These are phyloP conservation scores for Ettlia oleoabundans DNA, from an alignment of 139 green algal genomes.

Conservation along the genomic window DNA sequence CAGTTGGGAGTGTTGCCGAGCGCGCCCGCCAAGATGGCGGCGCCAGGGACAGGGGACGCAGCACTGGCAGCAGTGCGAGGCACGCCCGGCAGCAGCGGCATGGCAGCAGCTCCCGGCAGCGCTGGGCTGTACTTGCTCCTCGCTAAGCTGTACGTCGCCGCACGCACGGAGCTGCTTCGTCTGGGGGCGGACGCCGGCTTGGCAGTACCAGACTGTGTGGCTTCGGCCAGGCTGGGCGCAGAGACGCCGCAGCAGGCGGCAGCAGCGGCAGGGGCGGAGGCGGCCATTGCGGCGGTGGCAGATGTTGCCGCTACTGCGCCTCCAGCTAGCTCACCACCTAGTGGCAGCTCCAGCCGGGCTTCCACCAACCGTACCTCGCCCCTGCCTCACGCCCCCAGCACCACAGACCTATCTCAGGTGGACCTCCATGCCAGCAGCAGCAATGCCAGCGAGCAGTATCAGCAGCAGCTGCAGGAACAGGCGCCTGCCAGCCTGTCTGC, in stretches of 20 bases:
- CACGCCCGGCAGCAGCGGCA: background rate
- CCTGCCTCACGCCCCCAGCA: no score
- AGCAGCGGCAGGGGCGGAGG: background rate
- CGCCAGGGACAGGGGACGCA: slow-evolving; percentile 2
- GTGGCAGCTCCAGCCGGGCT: background rate
- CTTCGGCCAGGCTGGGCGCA: background rate
- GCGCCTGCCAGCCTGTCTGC: no score
- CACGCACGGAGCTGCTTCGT: slow-evolving; percentile 55
- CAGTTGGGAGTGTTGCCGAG: slow-evolving; percentile 1
- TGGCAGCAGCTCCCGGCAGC: background rate
- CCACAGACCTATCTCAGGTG: background rate
- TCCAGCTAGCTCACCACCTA: background rate
- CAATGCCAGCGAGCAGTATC: background rate
- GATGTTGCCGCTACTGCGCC: background rate
- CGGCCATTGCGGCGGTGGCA: background rate
- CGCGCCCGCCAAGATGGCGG: background rate
- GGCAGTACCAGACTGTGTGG: background rate
- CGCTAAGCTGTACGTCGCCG: slow-evolving; percentile 61
- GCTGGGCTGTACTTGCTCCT: slow-evolving; percentile 48
- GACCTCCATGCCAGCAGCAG: background rate
- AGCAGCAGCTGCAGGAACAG: background rate
- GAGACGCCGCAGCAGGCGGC: background rate
- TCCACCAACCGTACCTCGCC: no score
- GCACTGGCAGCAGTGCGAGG: background rate
- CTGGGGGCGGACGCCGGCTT: slow-evolving; percentile 35